Conservation (phyloP, 2,329 filamentous ascomycete genomes). For the Elsinoe necatrix region DNA sequence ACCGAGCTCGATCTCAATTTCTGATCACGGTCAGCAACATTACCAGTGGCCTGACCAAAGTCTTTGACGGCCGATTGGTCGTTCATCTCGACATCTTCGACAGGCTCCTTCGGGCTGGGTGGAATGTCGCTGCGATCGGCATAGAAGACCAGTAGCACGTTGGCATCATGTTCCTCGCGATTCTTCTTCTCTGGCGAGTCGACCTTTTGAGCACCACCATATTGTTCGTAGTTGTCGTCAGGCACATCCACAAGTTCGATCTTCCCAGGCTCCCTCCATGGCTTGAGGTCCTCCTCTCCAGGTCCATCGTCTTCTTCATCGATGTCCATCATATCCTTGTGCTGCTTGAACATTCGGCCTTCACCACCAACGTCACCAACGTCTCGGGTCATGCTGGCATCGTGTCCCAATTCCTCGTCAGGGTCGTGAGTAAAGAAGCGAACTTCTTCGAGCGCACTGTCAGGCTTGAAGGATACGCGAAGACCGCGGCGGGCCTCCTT, state of each 20-base stretch:
- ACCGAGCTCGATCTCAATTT: conserved; percentile 17
- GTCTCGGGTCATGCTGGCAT: conserved; percentile 60
- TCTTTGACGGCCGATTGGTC: conserved; percentile 25
- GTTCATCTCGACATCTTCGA: conserved; percentile 29
- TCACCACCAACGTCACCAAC: conserved; percentile 63
- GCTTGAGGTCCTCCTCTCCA: conserved; percentile 42
- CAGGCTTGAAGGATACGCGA: conserved; percentile 62
- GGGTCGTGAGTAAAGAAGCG: conserved; percentile 64
- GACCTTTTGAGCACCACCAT: conserved; percentile 37
- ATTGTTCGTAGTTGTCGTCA: conserved; percentile 37
- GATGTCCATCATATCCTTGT: conserved; percentile 59
- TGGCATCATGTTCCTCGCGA: conserved; percentile 38
- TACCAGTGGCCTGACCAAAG: conserved; percentile 33
- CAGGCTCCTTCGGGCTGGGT: conserved; percentile 38
- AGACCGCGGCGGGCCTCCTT: conserved; percentile 65
- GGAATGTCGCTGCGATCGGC: conserved; percentile 38
- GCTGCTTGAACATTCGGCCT: conserved; percentile 45
- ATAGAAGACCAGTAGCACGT: conserved; percentile 42
- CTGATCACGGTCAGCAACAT: conserved; percentile 21
- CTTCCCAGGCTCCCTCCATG: conserved; percentile 14
- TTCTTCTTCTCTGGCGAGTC: conserved; percentile 36
- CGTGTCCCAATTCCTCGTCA: conserved; percentile 60
- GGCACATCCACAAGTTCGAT: conserved; percentile 40
- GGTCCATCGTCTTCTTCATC: conserved; percentile 54
- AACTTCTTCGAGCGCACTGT: conserved; percentile 56